Base-by-base conservation (phyloP, 2,329 filamentous ascomycete species). In the Alternaria solani region DNA sequence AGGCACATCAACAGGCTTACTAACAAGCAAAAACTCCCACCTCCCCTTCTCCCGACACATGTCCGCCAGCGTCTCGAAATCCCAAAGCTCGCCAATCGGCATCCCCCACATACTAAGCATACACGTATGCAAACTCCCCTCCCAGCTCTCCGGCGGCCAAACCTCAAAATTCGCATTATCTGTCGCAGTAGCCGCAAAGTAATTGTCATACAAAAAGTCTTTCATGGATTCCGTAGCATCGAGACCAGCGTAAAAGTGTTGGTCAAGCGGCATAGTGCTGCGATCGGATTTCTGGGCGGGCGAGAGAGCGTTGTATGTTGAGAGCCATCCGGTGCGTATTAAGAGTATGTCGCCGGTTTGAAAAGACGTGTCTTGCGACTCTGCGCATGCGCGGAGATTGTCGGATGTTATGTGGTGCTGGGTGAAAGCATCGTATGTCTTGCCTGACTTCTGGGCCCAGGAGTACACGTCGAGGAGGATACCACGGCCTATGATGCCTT, bases 221-320 rank as follows among this genome's bases (percentile, higher is more conserved):
- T 91, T 79, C 94, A 94, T 75, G 86, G 93, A 72, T 88, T 97
- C 78, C 85, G 91, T 81, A 90, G 92, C 81, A 93, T 96, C 88
- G 95, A 97, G 86, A 79, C 84, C 74, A 66, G 78, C 68, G 25
- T 70, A 72, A 3, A 71, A 59, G 18, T 75, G 68, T 18, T 65
- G 26, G 20, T 64, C 53, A 9, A 62, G 7, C 4, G 58, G 53
- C 36, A 64, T 47, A 7, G 60, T 64, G 16, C 61, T 43, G n/a
- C 59, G 62, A 5, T 59, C 41, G 14, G 59, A n/a, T 32, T 64
- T 66, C 18, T 59, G 23, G 1, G 42, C 16, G 8, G 34, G 11
- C 28, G 64, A 62, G 18, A 69, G 61, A 5, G 64, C 34, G 5
- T 47, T 32, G 39, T 71, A 71, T 16, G 36, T 63, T 25, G 48